Conservation (phyloP, 768 basidiomycete genomes). For the Lactifluus rugatus region DNA sequence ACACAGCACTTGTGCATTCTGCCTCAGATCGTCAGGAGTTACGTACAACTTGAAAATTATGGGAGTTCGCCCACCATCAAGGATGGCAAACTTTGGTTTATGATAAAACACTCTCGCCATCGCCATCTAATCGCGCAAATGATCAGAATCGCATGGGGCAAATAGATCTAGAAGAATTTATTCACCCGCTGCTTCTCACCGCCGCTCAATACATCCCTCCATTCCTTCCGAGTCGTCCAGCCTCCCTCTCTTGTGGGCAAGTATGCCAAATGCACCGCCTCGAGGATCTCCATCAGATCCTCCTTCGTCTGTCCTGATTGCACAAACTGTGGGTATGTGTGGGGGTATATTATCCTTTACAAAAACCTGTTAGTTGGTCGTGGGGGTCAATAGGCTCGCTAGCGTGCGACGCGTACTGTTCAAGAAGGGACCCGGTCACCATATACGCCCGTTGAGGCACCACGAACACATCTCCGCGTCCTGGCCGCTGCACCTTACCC, state of each 20-base stretch:
- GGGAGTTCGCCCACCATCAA: conserved; percentile 55
- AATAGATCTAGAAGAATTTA: not conserved
- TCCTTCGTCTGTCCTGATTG: conserved; percentile 48
- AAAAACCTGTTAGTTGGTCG: not conserved
- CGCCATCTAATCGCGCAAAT: conserved; percentile 50
- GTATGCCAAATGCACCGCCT: conserved; percentile 77
- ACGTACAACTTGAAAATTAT: not conserved
- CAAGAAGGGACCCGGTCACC: conserved; percentile 75
- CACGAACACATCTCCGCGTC: conserved; percentile 47
- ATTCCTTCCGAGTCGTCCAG: conserved; percentile 84
- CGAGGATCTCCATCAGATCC: conserved; percentile 68
- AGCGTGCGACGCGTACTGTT: conserved; percentile 45
- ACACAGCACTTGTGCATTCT: conserved; percentile 95
- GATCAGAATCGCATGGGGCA: conserved; percentile 1
- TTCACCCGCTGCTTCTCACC: conserved; percentile 90
- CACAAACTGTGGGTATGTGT: conserved; percentile 67
- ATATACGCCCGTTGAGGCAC: conserved; percentile 93
- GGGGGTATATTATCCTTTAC: conserved; percentile 73
- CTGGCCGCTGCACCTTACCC: conserved; percentile 24
- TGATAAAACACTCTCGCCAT: conserved; percentile 93
- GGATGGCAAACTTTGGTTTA: conserved; percentile 67
- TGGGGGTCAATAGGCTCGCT: not conserved
- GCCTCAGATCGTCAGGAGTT: conserved; percentile 12
- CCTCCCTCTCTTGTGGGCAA: conserved; percentile 83
- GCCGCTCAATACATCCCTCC: conserved; percentile 91